Evolutionary conservation across 2,329 filamentous ascomycete species (phyloP), one percentile per base, ranked within the genome.

Genomic region (Claviceps purpurea): DNA sequence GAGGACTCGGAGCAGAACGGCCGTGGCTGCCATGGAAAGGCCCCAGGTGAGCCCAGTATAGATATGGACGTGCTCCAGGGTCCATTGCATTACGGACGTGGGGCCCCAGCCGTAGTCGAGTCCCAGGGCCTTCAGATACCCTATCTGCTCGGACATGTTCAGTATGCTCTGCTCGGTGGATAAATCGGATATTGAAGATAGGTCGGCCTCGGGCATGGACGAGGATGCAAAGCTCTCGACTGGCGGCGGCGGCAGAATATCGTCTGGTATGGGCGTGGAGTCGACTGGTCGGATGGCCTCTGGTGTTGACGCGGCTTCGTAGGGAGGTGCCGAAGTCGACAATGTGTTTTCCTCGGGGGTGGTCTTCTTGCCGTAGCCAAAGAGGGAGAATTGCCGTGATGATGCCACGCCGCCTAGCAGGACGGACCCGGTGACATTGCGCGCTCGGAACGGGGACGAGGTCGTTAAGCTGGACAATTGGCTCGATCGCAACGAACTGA

Each of bases 21-120:
- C 82, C 0, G 84, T 78, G 4, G 75, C 67, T 45, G 84, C 67
- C 60, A 96, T 85, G 54, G 86, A 80, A 1, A 73, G 82, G 75
- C 87, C 89, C 93, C 93, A 97, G 13, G 89, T 87, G 52, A 88
- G 68, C 39, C 85, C 88, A 1, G 67, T 71, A 59, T 77, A 84
- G 55, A 96, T 73, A 68, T 98, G 89, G 42, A 94, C 64, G 64
- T 91, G 82, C 72, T 98, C 93, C 11, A 97, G 70, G 2, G 79
- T 22, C 75, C 77, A 90, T 69, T 96, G 77, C 66, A 93, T 81
- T 16, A 80, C 58, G 4, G 82, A 71, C 0, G 89, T 87, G 5
- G 87, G 80, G 16, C 91, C 91, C 72, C 74, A 90, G 63, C 91
- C 89, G 62, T 85, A 97, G 61, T 97, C 87, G 22, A 98, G 72